Percentiles rank a stretch among this genome's conserved stretches.
Conservation (phyloP, 1,284 basidiomycete genomes). For the Irpex sp. region DNA sequence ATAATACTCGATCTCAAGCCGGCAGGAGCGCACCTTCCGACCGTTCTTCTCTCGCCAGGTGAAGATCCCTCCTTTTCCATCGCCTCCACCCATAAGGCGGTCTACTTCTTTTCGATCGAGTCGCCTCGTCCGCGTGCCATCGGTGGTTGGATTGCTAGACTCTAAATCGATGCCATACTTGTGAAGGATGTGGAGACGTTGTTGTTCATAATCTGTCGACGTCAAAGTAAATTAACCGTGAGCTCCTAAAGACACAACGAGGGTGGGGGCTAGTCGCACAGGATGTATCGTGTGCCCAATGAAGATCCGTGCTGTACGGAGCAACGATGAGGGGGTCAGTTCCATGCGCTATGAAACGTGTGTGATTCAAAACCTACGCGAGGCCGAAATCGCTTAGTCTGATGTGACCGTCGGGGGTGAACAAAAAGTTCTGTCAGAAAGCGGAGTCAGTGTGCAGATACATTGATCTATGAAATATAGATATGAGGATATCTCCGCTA, state of each 20-base stretch:
- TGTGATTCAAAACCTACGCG: slow-evolving; percentile 56
- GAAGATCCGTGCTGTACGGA: slow-evolving; percentile 67
- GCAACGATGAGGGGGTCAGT: slow-evolving; percentile 8
- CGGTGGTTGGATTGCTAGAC: slow-evolving; percentile 47
- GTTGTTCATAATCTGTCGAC: slow-evolving; percentile 85
- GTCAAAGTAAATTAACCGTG: slow-evolving; percentile 3
- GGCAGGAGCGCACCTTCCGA: slow-evolving; percentile 58
- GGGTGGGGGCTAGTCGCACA: slow-evolving; percentile 41
- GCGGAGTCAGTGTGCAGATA: slow-evolving; percentile 20
- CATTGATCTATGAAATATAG: not conserved
- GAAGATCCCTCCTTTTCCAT: slow-evolving; percentile 77
- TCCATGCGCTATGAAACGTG: slow-evolving; percentile 7
- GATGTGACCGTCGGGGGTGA: slow-evolving; percentile 91
- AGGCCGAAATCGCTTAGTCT: slow-evolving; percentile 95
- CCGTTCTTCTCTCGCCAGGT: slow-evolving; percentile 95
- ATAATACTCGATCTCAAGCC: slow-evolving; percentile 2
- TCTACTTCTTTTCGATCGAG: slow-evolving; percentile 79
- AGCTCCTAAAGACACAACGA: slow-evolving; percentile 1
- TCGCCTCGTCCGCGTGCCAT: slow-evolving; percentile 66
- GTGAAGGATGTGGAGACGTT: slow-evolving; percentile 82
- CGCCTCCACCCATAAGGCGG: slow-evolving; percentile 73
- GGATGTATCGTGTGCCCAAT: slow-evolving; percentile 90
- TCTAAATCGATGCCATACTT: slow-evolving; percentile 96
- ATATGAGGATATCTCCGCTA: slow-evolving; percentile 19
- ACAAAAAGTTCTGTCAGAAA: slow-evolving; percentile 82